phyloP scores from a whole-genome alignment of 1,139 yeast species.

The Yarrowia galli region DNA sequence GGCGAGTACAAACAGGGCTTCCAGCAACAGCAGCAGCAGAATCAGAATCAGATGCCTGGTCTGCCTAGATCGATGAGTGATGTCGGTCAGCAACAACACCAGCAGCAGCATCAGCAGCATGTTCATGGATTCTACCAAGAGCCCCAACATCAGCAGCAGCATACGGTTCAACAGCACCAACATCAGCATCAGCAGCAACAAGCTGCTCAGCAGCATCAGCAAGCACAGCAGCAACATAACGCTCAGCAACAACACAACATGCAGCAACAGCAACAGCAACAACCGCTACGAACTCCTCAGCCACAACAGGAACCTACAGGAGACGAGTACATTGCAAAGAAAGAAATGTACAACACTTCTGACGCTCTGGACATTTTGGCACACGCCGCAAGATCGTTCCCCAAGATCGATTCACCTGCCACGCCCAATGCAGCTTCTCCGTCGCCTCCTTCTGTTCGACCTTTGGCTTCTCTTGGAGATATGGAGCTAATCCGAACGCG shows the following conservation, averaged over 20 bases:
- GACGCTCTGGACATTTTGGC: slow-evolving; percentile 65
- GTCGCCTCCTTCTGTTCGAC: slow-evolving; percentile 17
- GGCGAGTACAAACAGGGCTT: slow-evolving; percentile 4
- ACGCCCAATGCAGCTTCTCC: slow-evolving; percentile 9
- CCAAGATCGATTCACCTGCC: slow-evolving; percentile 42
- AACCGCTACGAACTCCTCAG: background rate
- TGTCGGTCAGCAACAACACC: background rate
- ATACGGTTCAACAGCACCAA: background rate
- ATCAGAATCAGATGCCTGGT: background rate
- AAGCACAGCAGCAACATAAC: background rate
- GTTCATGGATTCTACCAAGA: slow-evolving; percentile 7
- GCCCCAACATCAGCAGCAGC: slow-evolving; percentile 7
- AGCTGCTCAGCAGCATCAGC: background rate
- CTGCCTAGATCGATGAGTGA: background rate
- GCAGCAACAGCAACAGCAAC: background rate
- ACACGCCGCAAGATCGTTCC: slow-evolving; percentile 56
- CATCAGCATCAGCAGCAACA: background rate
- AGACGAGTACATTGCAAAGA: slow-evolving; percentile 45
- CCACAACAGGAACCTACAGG: background rate
- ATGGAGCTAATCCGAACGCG: slow-evolving; percentile 71
- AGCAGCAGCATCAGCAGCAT: background rate
- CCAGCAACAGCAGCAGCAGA: background rate
- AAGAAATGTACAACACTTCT: slow-evolving; percentile 58
- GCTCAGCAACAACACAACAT: background rate
- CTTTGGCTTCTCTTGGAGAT: slow-evolving; percentile 53